Conservation (phyloP, 1,284 basidiomycete species). For the Boletus mariae region DNA sequence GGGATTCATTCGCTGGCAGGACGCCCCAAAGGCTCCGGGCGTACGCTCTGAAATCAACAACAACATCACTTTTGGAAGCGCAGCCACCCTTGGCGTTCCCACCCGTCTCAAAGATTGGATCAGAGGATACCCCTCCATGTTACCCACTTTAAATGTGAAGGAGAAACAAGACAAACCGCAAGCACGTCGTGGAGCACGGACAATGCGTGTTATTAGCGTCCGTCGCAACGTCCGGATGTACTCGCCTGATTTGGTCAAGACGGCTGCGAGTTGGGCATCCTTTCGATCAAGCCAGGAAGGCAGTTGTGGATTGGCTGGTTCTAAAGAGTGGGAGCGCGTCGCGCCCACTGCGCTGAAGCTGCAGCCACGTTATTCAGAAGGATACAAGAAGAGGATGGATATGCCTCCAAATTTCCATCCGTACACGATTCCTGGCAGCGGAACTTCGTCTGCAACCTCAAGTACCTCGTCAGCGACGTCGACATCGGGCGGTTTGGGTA, state of each 20-base stretch:
- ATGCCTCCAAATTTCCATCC: slow-evolving; percentile 58
- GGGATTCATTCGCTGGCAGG: slow-evolving; percentile 79
- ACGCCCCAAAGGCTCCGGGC: slow-evolving; percentile 41
- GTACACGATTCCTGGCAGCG: slow-evolving; percentile 34
- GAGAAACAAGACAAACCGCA: slow-evolving; percentile 45
- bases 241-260: slow-evolving; percentile 73
- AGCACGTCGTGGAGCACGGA: slow-evolving; percentile 70
- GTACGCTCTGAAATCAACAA: slow-evolving; percentile 32
- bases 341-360: slow-evolving; percentile 55
- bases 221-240: slow-evolving; percentile 80
- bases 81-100: slow-evolving; percentile 64
- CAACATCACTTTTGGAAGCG: slow-evolving; percentile 39
- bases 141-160: slow-evolving; percentile 39
- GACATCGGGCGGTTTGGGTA: slow-evolving; percentile 31
- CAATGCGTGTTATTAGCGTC: slow-evolving; percentile 68
- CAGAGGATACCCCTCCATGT: slow-evolving; percentile 73
- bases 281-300: slow-evolving; percentile 28
- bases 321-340: slow-evolving; percentile 74
- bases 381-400: slow-evolving; percentile 70
- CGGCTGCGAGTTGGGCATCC: slow-evolving; percentile 66
- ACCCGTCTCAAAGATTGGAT: slow-evolving; percentile 83
- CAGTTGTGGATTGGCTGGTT: slow-evolving; percentile 45
- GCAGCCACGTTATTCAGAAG: slow-evolving; percentile 60
- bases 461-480: slow-evolving; percentile 30
- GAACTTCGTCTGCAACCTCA: slow-evolving; percentile 25